Base-by-base conservation (phyloP, 345 rosid genomes). In the Hibiscus syriacus region DNA sequence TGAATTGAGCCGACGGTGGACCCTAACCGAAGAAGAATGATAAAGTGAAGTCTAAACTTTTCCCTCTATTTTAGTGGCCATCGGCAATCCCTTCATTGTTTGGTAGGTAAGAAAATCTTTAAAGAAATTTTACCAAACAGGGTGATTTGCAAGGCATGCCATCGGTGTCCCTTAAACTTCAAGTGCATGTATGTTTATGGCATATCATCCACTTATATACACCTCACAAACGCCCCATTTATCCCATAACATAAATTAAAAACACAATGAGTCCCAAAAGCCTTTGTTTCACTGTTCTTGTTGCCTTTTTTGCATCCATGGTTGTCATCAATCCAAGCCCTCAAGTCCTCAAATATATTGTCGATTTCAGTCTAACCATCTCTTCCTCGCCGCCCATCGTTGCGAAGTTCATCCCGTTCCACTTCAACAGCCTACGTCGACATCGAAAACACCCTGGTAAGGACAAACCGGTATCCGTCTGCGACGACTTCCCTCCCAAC, bases 131-230 rank as follows among this genome's bases (percentile, higher is more conserved):
- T 41, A 64, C 27, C 63, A 65, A 55, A 63, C 74, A 41, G 84
- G 84, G 92, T 92, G 83, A 80, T 87, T 90, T 92, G 92, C 84
- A 92, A 92, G 98, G 54, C 91, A 90, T 82, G 86, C 82, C 70
- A 88, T 75, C 85, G 7, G 6, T 7, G 66, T 84, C 66, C 75
- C 92, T 79, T 92, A 66, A 82, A 77, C 95, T 86, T 90, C 87
- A 86, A 84, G 90, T 70, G 81, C 86, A 74, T 77, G 16, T 85
- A 74, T 77, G 16, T 66, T 59, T 72, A 90, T 72, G 93, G 88
- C 3, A 67, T 39, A 43, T 69, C 55, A 25, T 60, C 14, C 64
- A 66, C 63, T 73, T 50, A 20, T 3, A 5, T 53, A 52, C 27
- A 22, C 32, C 20, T 43, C 11, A 50, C 38, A 64, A 74, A 25